Evolutionary conservation across 768 basidiomycete genomes (phyloP).

Genomic region (Suillus subalutaceus): DNA sequence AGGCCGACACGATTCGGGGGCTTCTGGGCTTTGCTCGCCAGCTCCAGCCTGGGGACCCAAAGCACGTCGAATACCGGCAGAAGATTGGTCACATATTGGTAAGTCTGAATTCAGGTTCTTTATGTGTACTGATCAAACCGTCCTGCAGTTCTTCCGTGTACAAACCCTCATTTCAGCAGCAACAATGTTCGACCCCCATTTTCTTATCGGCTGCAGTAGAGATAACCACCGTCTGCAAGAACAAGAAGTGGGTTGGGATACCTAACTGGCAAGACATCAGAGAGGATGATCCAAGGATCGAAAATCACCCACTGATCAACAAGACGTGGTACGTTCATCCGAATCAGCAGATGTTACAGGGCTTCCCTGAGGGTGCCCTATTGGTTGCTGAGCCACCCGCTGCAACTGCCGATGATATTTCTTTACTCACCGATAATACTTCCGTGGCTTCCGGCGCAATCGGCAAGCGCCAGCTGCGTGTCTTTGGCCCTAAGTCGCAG

Average conservation of each 20-base stretch:
- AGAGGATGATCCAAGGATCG: conserved; percentile 2
- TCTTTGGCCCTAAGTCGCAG: not conserved
- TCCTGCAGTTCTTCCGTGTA: not conserved
- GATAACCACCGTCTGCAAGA: not conserved
- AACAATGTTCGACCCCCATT: conserved; percentile 3
- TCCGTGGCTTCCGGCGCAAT: not conserved
- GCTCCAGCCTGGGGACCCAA: not conserved
- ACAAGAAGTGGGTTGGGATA: not conserved
- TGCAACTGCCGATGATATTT: not conserved
- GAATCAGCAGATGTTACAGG: not conserved
- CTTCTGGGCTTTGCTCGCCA: not conserved
- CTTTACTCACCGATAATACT: not conserved
- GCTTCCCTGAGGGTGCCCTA: not conserved
- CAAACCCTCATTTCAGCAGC: not conserved
- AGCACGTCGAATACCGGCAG: not conserved
- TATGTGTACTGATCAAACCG: not conserved
- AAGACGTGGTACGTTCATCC: not conserved
- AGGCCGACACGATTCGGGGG: not conserved
- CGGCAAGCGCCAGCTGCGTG: not conserved
- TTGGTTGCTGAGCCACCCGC: not conserved
- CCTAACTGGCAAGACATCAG: not conserved
- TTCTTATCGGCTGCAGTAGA: not conserved
- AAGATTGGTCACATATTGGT: not conserved
- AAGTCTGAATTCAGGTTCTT: not conserved
- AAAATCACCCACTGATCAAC: not conserved